Percentiles rank a stretch among this genome's conserved stretches.
Evolutionary conservation across 2,329 filamentous ascomycete genomes (phyloP).

Genomic region (Phyllosticta paracitricarpa): DNA sequence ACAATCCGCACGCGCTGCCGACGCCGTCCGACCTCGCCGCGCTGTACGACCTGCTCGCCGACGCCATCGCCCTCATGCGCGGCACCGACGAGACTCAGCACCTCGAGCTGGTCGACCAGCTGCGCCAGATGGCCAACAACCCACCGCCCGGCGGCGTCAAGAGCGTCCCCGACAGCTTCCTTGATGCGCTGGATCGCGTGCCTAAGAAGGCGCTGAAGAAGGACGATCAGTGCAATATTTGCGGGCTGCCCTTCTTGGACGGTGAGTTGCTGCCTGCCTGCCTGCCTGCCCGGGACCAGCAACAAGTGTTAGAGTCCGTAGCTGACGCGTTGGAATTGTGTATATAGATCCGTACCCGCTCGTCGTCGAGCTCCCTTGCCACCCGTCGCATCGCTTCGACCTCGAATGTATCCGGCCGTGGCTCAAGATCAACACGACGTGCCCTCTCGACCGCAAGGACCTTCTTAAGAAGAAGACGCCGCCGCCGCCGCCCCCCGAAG

Average conservation of each 20-base stretch:
- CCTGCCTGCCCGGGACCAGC: not conserved
- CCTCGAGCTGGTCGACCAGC: conserved; percentile 34
- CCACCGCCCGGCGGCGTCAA: conserved; percentile 48
- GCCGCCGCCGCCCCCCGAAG: conserved; percentile 29
- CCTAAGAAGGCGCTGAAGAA: conserved; percentile 45
- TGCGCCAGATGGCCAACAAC: conserved; percentile 46
- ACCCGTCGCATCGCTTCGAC: conserved; percentile 53
- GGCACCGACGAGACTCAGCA: conserved; percentile 23
- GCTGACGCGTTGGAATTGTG: conserved; percentile 3
- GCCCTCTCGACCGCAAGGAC: conserved; percentile 51
- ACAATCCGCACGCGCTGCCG: conserved; percentile 49
- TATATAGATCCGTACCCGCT: conserved; percentile 48
- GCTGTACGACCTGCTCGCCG: conserved; percentile 49
- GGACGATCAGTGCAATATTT: conserved; percentile 49
- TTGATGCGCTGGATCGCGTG: conserved; percentile 50
- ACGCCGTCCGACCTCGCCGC: conserved; percentile 52
- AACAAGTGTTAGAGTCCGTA: not conserved
- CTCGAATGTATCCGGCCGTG: conserved; percentile 56
- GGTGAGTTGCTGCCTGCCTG: conserved; percentile 25
- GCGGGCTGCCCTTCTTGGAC: conserved; percentile 51
- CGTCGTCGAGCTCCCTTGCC: conserved; percentile 52
- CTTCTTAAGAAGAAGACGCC: conserved; percentile 41
- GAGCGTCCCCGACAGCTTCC: conserved; percentile 51
- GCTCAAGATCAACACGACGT: conserved; percentile 54
- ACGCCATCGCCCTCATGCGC: conserved; percentile 51